Base-by-base conservation (phyloP, 129 eudicot genomes). In the Tagetes erecta region DNA sequence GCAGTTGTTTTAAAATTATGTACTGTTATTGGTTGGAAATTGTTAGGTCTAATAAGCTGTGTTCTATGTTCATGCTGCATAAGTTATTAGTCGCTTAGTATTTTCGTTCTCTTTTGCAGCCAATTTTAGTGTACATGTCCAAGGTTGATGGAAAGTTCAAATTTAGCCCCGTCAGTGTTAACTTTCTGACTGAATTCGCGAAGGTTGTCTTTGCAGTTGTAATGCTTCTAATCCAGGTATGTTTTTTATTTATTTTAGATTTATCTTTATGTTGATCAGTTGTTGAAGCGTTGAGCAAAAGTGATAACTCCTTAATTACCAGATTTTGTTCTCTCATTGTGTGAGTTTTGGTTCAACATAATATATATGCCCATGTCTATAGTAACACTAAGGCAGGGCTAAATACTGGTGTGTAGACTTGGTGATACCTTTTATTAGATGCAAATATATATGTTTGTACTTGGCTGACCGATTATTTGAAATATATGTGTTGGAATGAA, bases 71-170 rank as follows among this genome's bases (percentile, higher is more conserved):
- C 62, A 37, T 78, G 51, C 7, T 75, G 60, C n/a, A 44, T 44
- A 72, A n/a, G 33, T 64, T 77, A 31, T 73, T 59, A 52, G 40
- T 62, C 53, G 5, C 80, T 76, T 44, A 71, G 12, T 12, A 8
- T 11, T 45, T 41, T 67, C 13, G 5, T 73, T 65, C 70, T 58
- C 44, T 68, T 78, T 59, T 59, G 4, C 96, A 95, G 97, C 99
- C 99, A 67, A 83, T 95, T 65, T 71, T 95, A 91, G 99, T 95
- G 51, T 95, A 64, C 66, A 95, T 91, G 99, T 91, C 97, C 80
- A 95, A 95, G 84, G 99, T 95, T 82, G 99, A 95, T 88, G 99
- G 99, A 49, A 83, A 80, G 74, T 95, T 95, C 86, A 88, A 89
- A 52, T 95, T 95, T 84, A 95, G 99, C 76, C 99, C 99, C 27